Conservation (phyloP, 2,329 filamentous ascomycete genomes). For the Cordyceps pruinosa region DNA sequence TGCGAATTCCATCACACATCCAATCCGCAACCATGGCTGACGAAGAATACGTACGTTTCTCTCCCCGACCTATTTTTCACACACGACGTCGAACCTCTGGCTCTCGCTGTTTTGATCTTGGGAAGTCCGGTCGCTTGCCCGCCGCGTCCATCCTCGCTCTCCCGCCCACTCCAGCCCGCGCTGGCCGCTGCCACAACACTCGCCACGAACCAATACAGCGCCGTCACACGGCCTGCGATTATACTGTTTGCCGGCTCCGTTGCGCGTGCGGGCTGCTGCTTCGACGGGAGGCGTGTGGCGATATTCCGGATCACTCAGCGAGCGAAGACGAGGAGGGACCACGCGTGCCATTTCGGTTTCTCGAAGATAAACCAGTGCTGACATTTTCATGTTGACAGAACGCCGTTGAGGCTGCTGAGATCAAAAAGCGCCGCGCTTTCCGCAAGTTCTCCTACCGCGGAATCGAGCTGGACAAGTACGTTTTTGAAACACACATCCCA, state of each 20-base stretch:
- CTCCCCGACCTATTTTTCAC: background rate
- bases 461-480: conserved; percentile 98
- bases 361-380: conserved; percentile 23
- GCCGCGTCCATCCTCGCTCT: background rate
- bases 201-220: too few relatives aligned
- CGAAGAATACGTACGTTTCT: conserved; percentile 76
- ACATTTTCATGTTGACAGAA: conserved; percentile 51
- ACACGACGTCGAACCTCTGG: background rate
- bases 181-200: background rate
- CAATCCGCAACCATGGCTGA: conserved; percentile 70
- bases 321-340: background rate
- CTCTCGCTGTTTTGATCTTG: background rate
- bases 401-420: conserved; percentile 95
- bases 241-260: too few relatives aligned
- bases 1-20: conserved; percentile 36
- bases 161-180: background rate
- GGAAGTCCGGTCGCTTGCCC: too few relatives aligned
- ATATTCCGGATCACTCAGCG: background rate
- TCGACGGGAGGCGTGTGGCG: too few relatives aligned
- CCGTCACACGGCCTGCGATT: too few relatives aligned
- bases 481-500: too few relatives aligned
- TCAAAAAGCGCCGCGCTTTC: conserved; percentile 99
- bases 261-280: too few relatives aligned
- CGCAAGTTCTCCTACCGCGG: conserved; percentile 99
- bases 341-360: too few relatives aligned